A percentile compares a stretch with the other conserved stretches of the same genome.
phyloP scores from a whole-genome alignment of 805 yeast species.

The Vanderwaltozyma tropicalis region DNA sequence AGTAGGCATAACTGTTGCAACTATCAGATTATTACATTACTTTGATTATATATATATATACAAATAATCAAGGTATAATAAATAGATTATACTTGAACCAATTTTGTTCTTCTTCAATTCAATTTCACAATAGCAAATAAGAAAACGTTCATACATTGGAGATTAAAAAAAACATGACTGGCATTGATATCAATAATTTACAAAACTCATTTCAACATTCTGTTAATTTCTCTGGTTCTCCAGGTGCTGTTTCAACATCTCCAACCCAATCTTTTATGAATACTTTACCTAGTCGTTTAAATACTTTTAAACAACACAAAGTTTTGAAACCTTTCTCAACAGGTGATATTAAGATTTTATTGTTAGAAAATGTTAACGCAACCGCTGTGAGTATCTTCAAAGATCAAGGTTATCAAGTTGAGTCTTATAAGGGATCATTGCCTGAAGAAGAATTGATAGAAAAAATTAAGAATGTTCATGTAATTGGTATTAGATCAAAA shows the following conservation, averaged over 20 bases:
- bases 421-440: slow-evolving; percentile 77
- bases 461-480: slow-evolving; percentile 86
- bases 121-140: too few relatives aligned
- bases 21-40: too few relatives aligned
- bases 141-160: too few relatives aligned
- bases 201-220: slow-evolving; percentile 40
- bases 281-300: slow-evolving; percentile 33
- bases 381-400: slow-evolving; percentile 81
- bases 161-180: background rate
- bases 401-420: slow-evolving; percentile 93
- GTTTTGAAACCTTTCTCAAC: slow-evolving; percentile 88
- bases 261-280: slow-evolving; percentile 67
- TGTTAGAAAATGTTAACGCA: slow-evolving; percentile 84
- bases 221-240: background rate
- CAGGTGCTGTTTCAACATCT: slow-evolving; percentile 60
- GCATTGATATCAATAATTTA: slow-evolving; percentile 25
- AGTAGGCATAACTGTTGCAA: too few relatives aligned
- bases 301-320: slow-evolving; percentile 44
- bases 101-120: too few relatives aligned
- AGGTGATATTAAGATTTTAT: slow-evolving; percentile 83
- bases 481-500: slow-evolving; percentile 95
- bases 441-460: slow-evolving; percentile 90
- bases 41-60: too few relatives aligned
- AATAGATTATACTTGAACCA: too few relatives aligned
- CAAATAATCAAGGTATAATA: too few relatives aligned